A percentile compares a stretch with the other conserved stretches of the same genome.
phyloP scores from a whole-genome alignment of 2,329 filamentous ascomycete species.

The Colletotrichum salicis region DNA sequence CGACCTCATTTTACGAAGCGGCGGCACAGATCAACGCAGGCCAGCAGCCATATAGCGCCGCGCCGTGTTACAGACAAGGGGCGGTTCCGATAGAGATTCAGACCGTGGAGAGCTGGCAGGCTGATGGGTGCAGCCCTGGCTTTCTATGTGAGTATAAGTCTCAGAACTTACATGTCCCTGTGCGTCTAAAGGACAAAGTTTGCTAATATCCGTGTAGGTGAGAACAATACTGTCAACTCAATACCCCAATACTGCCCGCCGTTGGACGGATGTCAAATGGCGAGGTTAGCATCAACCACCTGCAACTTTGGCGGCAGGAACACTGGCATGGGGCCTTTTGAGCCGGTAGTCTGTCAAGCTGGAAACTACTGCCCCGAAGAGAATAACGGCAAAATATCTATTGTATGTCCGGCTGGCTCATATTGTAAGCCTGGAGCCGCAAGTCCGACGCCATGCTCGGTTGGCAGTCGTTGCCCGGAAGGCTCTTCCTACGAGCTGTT shows the following conservation, averaged over 20 bases:
- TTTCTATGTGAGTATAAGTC: slow-evolving; percentile 52
- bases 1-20: slow-evolving; percentile 53
- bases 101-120: slow-evolving; percentile 47
- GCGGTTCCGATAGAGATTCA: slow-evolving; percentile 55
- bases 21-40: slow-evolving; percentile 38
- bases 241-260: slow-evolving; percentile 57
- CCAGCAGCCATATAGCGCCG: slow-evolving; percentile 48
- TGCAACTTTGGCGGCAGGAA: slow-evolving; percentile 48
- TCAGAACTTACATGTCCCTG: neutral
- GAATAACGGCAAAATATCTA: slow-evolving; percentile 48
- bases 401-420: slow-evolving; percentile 57
- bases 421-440: slow-evolving; percentile 63
- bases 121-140: slow-evolving; percentile 51
- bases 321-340: slow-evolving; percentile 57
- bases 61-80: slow-evolving; percentile 52
- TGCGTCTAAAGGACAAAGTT: neutral
- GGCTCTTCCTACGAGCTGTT: slow-evolving; percentile 54
- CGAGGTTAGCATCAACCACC: slow-evolving; percentile 47
- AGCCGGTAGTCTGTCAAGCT: slow-evolving; percentile 61
- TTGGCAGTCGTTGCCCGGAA: slow-evolving; percentile 58
- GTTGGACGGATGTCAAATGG: slow-evolving; percentile 48
- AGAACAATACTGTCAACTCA: slow-evolving; percentile 58
- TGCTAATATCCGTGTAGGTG: slow-evolving; percentile 43
- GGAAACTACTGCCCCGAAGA: slow-evolving; percentile 60
- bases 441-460: slow-evolving; percentile 57